Conservation (phyloP, 2,329 filamentous ascomycete species). For the Aureobasidium leucospermi region DNA sequence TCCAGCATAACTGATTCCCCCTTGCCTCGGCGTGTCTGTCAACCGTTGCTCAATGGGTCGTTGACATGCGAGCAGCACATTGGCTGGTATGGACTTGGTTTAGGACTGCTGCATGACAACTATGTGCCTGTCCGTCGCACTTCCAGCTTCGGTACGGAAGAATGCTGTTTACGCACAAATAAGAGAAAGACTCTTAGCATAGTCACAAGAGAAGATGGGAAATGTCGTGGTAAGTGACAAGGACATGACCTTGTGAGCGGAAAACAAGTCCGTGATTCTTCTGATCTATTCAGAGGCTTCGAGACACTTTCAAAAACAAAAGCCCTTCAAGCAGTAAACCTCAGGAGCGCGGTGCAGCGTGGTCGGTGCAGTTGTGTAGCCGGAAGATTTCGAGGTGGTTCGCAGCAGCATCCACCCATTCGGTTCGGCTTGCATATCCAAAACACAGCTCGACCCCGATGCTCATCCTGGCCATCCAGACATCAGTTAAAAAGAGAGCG, state of each 20-base stretch:
- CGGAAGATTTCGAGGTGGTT: constrained; percentile 13
- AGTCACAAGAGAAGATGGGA: no score
- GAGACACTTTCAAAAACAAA: neutral
- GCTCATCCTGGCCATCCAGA: constrained; percentile 19
- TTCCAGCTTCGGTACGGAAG: neutral
- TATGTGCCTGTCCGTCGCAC: neutral
- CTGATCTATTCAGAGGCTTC: neutral
- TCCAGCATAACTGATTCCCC: neutral
- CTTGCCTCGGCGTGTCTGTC: constrained; percentile 3
- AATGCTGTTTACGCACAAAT: neutral
- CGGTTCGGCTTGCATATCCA: constrained; percentile 26
- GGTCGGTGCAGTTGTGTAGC: constrained; percentile 12
- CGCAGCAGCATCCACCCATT: constrained; percentile 11
- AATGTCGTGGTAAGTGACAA: no score
- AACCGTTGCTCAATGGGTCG: neutral
- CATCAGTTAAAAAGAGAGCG: constrained; percentile 5
- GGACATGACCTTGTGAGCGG: neutral
- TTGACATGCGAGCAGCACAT: neutral
- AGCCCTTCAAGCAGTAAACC: neutral
- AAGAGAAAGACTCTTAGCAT: neutral
- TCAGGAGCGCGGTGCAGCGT: neutral
- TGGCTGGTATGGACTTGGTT: neutral
- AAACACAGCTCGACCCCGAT: constrained; percentile 20
- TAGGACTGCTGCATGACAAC: neutral
- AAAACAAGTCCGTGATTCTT: neutral